Evolutionary conservation across 768 basidiomycete species (phyloP), one percentile per base, ranked within the genome.

Genomic region (Kwoniella bestiolae): DNA sequence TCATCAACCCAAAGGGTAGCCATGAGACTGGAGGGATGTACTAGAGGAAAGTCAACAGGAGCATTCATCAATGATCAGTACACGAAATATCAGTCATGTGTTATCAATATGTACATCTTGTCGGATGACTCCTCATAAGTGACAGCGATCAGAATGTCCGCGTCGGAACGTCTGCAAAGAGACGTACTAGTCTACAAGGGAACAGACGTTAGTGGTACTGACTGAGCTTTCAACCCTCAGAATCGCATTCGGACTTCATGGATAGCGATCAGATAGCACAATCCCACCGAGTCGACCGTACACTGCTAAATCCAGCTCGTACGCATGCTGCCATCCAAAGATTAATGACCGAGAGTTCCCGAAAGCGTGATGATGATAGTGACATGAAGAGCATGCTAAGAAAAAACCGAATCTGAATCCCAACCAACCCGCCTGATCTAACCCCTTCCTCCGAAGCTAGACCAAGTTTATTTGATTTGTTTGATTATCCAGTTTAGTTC

Each of bases 401-500:
- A 56, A 47, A 55, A 47, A 47, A 55, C 62, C 53, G 61, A 63
- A 63, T 47, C 62, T 41, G 62, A 56, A 63, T 53, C 60, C 60
- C 47, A 51, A 49, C 29, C 35, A 51, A 31, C 31, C 46, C 45
- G 46, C 46, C 28, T 29, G 31, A 55, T 55, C 52, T 55, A 55
- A 55, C 52, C 52, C 52, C 52, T 55, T 55, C 32, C 59, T 46
- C 14, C 58, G 58, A 45, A 58, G 31, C 58, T 49, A 60, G 58
- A 46, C 57, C 45, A 38, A 47, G 44, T 59, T 29, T 49, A 59
- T 53, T 32, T 56, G 53, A 46, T 56, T 63, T 46, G 29, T 34
- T 51, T 35, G 59, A 56, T n/a, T 64, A 35, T 57, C 51, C 47
- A 59, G 49, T 67, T 75, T 80, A 84, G 77, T 81, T 80, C 88